A percentile compares a stretch with the other conserved stretches of the same genome.
These are phyloP conservation scores for Santalum album DNA, from an alignment of 164 flowering plant genomes.

Conservation along the genomic window DNA sequence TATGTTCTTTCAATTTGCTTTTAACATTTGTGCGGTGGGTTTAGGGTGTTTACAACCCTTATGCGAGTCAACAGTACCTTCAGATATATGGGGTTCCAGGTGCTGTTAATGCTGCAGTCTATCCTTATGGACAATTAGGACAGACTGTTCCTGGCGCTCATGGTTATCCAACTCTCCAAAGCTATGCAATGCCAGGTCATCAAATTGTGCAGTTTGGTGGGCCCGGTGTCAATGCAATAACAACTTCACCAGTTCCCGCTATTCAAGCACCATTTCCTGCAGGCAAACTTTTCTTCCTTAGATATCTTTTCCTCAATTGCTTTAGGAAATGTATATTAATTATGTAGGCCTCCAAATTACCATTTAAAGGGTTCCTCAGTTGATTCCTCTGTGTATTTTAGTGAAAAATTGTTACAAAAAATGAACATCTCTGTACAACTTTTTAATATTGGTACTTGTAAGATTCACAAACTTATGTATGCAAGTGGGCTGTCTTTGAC, in stretches of 20 bases:
- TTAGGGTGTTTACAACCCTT: constrained; percentile 81
- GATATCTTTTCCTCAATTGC: background rate
- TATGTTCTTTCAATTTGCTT: no score
- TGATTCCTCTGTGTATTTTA: background rate
- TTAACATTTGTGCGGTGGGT: constrained; percentile 7
- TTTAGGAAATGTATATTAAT: no score
- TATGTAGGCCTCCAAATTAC: no score
- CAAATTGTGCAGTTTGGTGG: constrained; percentile 72
- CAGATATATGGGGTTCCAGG: constrained; percentile 85
- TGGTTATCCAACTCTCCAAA: constrained; percentile 57
- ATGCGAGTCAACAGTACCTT: constrained; percentile 78
- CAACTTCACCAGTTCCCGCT: constrained; percentile 61
- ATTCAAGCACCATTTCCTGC: constrained; percentile 69
- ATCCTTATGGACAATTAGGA: constrained; percentile 68
- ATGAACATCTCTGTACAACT: no score
- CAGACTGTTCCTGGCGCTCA: constrained; percentile 64
- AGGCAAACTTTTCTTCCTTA: constrained; percentile 28
- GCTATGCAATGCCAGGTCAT: constrained; percentile 79
- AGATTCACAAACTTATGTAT: background rate
- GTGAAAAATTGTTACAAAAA: no score
- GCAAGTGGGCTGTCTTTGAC: constrained; percentile 17
- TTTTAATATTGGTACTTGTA: no score
- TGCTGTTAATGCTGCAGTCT: constrained; percentile 46
- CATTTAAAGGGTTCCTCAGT: background rate
- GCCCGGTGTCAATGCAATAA: constrained; percentile 51